These are phyloP conservation scores for Blastobotrys robertii DNA, from an alignment of 805 yeast species.

Conservation along the genomic window DNA sequence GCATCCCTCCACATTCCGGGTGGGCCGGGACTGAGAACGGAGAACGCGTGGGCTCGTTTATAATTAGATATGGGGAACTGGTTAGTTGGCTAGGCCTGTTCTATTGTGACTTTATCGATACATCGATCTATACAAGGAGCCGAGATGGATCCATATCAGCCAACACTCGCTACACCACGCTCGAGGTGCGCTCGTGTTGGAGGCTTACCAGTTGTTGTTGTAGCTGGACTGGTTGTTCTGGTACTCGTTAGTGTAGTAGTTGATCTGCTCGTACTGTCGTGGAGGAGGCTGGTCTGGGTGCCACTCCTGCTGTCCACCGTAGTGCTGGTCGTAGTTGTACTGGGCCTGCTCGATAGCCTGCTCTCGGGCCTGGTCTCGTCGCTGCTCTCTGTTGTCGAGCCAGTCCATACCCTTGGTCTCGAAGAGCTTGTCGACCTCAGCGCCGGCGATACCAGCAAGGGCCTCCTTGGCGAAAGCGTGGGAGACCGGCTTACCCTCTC, in stretches of 20 bases:
- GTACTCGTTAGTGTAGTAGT: constrained; percentile 4
- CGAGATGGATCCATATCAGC: too few species aligned
- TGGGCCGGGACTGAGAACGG: too few species aligned
- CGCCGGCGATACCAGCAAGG: constrained; percentile 22
- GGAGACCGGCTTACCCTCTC: constrained; percentile 22
- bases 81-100: too few species aligned
- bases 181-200: too few species aligned
- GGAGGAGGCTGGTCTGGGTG: constrained; percentile 15
- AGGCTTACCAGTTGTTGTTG: too few species aligned
- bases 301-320: constrained; percentile 20
- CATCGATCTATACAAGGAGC: too few species aligned
- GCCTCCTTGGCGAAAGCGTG: constrained; percentile 23
- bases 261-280: constrained; percentile 15
- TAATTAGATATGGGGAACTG: too few species aligned
- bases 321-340: constrained; percentile 21
- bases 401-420: constrained; percentile 24
- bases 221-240: too few species aligned
- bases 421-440: constrained; percentile 24
- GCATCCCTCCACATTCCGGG: too few species aligned
- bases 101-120: too few species aligned
- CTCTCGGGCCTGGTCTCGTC: constrained; percentile 11
- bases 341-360: constrained; percentile 19
- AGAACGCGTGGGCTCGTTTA: too few species aligned
- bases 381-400: constrained; percentile 13
- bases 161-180: too few species aligned